phyloP scores from a whole-genome alignment of 2,329 filamentous ascomycete species.

The Chaetoscypha palmicola region DNA sequence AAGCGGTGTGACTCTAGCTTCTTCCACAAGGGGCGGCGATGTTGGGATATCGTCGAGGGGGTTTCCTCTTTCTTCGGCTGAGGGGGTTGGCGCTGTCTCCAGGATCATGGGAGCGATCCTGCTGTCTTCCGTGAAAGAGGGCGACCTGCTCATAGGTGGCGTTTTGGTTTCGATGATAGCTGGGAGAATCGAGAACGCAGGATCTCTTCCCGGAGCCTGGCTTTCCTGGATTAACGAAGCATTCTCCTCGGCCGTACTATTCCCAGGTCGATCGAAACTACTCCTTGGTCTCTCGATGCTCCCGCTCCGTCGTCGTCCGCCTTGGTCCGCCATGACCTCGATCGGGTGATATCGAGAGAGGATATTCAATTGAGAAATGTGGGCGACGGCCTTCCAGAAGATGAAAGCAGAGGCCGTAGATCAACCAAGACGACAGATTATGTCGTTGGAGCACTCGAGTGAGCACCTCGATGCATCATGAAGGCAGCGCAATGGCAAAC shows the following conservation, averaged over 20 bases:
- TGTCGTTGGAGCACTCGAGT: too few relatives aligned
- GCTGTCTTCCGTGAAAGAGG: not conserved
- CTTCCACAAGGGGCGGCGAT: constrained; percentile 9
- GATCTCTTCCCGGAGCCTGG: not conserved
- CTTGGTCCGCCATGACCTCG: not conserved
- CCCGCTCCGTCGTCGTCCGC: too few relatives aligned
- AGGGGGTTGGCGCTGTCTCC: not conserved
- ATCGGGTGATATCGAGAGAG: too few relatives aligned
- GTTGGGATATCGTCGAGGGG: not conserved
- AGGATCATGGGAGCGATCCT: not conserved
- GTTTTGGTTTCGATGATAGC: not conserved
- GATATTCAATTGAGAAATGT: too few relatives aligned
- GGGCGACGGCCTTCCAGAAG: too few relatives aligned
- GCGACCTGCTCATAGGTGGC: not conserved
- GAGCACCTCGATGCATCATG: too few relatives aligned
- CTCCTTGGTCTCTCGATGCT: not conserved
- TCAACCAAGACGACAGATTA: too few relatives aligned
- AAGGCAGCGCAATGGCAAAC: too few relatives aligned
- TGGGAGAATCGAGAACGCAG: not conserved
- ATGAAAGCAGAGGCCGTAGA: too few relatives aligned
- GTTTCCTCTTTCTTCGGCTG: not conserved
- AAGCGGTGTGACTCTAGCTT: not conserved
- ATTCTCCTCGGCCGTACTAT: not conserved
- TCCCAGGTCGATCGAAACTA: not conserved
- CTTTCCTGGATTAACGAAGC: not conserved